Evolutionary conservation across 2,329 filamentous ascomycete genomes (phyloP), one percentile per base, ranked within the genome.

Genomic region (Colletotrichum caudatum): DNA sequence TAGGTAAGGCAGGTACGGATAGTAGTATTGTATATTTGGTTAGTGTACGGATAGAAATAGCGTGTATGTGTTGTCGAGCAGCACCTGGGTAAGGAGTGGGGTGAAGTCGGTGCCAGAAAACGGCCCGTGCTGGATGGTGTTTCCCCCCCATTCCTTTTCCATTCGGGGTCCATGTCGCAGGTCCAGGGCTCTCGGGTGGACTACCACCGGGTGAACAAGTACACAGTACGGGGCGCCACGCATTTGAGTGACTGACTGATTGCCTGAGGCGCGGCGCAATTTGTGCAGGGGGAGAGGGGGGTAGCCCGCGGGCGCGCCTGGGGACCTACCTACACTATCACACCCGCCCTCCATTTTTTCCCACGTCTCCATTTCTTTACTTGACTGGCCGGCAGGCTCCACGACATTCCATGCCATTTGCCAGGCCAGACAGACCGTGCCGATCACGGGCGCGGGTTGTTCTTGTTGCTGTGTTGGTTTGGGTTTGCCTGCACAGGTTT

Each of bases 261-360:
- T 62, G 61, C 61, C 61, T 64, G 48, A 64, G 61, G 61, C 48
- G 48, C 5, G 26, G 14, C 5, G 7, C 33, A 41, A 29, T 54
- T 12, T 33, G 35, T 26, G 46, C 35, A 53, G 35, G 29, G 26
- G 3, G 26, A 29, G 26, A 4, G 29, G 29, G 29, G 29, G 57
- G 60, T 14, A 53, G 11, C 35, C 18, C 33, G 44, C 20, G 20
- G 37, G 23, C 61, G 20, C 41, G 60, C 39, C 56, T 57, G 51
- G 48, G 48, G 57, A 39, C 46, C 29, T 16, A 39, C 46, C 29
- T 16, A 16, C 37, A 18, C 51, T 41, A 54, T 50, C 39, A 37
- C 26, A 37, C 6, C 35, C 39, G 48, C 5, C 46, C 16, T 44
- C 66, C 60, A 69, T 69, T 69, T 69, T 69, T 69, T 69, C 44